Evolutionary conservation across 2,329 filamentous ascomycete species (phyloP), one percentile per base, ranked within the genome.

Genomic region (Chaetomium sp.): DNA sequence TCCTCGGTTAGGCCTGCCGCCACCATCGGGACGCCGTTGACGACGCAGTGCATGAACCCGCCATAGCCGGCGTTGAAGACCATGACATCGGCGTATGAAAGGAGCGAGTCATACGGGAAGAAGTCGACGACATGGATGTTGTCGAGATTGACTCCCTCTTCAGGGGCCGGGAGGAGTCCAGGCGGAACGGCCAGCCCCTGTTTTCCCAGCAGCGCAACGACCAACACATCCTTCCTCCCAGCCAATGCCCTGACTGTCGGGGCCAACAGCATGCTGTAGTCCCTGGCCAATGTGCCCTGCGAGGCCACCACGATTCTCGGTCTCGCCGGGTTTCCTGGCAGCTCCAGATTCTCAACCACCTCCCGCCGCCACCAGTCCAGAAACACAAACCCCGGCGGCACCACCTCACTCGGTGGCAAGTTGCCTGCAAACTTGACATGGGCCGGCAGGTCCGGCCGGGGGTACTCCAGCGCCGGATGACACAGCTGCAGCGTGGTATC

Each of bases 21-120:
- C 0, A 84, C 78, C 67, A 83, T 74, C 0, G 81, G 81, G 25
- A 82, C 78, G 0, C 81, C 80, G 63, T 79, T 76, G n/a, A 75
- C 72, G 2, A 82, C 72, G 2, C 75, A 76, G 63, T 83, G 80
- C 16, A 76, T 74, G 35, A 82, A 77, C 0, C 78, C 80, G 1
- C 82, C 80, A 60, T 81, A 84, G 4, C 81, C 81, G 9, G 77
- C 81, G 50, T 83, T 84, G 8, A 76, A 76, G 12, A 84, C 74
- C 35, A 83, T 80, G 0, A 81, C 74, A 47, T 77, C 80, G 42
- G 75, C 75, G 69, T 80, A 64, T 1, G 77, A 75, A 0, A 84
- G 73, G 1, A 83, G 67, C 0, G 75, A 72, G 62, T 84, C 80
- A 66, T 83, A 84, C 4, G 81, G 76, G 3, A 84, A 72, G 67